Evolutionary conservation across 1,139 yeast species (phyloP).

Genomic region (Debaryomyces sp.): DNA sequence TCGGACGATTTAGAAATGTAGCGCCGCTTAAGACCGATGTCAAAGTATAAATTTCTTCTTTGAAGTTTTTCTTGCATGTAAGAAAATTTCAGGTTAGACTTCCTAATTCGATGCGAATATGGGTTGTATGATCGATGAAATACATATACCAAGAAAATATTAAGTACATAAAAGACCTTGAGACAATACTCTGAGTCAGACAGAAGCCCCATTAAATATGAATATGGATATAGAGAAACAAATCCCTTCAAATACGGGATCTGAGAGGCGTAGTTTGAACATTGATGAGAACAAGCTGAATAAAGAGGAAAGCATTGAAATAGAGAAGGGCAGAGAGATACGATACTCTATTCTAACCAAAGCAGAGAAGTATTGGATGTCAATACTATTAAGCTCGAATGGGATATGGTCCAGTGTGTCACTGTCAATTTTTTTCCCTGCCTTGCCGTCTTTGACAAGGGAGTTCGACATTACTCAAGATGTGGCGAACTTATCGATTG

Average conservation of each 20-base stretch:
- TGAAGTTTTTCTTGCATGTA: background rate
- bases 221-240: background rate
- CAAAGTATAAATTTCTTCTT: background rate
- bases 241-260: background rate
- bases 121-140: background rate
- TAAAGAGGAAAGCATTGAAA: background rate
- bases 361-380: constrained; percentile 18
- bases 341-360: constrained; percentile 16
- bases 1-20: background rate
- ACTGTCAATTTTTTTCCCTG: constrained; percentile 46
- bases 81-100: background rate
- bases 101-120: background rate
- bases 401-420: constrained; percentile 46
- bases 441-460: constrained; percentile 35
- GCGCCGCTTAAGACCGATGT: background rate
- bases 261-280: background rate
- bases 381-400: constrained; percentile 30
- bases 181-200: background rate
- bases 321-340: background rate
- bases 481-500: constrained; percentile 37
- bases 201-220: background rate
- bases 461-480: constrained; percentile 29
- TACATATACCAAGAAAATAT: too few species aligned
- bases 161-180: too few species aligned
- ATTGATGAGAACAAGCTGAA: background rate